These are phyloP conservation scores for Sclerotinia subarctica DNA, from an alignment of 2,329 filamentous ascomycete species.

Conservation along the genomic window DNA sequence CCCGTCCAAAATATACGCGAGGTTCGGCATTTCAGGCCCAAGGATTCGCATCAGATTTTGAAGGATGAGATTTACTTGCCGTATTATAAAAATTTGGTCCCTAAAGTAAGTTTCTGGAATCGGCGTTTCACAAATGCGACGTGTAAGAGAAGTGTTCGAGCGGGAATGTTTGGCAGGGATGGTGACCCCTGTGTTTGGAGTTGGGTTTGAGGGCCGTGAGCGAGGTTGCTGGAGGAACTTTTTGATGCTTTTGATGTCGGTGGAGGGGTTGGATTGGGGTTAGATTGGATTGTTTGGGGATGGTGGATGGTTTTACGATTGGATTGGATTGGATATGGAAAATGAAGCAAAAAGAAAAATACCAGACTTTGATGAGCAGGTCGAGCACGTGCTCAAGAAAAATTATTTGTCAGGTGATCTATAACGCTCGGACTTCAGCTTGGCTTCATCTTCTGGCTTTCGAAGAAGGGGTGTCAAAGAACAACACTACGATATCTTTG, in stretches of 20 bases:
- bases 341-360: background rate
- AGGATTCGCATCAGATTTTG: background rate
- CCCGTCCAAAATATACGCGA: background rate
- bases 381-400: background rate
- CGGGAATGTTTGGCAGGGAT: background rate
- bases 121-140: constrained; percentile 1
- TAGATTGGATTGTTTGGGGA: background rate
- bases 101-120: background rate
- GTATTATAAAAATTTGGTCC: background rate
- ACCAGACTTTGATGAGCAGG: background rate
- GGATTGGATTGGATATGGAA: background rate
- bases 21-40: background rate
- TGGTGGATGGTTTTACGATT: too few relatives aligned
- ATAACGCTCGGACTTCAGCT: background rate
- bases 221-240: background rate
- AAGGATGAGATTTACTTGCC: background rate
- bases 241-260: background rate
- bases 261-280: background rate
- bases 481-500: background rate
- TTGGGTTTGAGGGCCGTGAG: background rate
- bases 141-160: constrained; percentile 3
- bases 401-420: background rate
- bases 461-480: background rate
- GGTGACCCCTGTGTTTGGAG: constrained; percentile 1
- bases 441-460: background rate